A percentile compares a stretch with the other conserved stretches of the same genome.
phyloP scores from a whole-genome alignment of 768 basidiomycete genomes.

The Mycena maculata region DNA sequence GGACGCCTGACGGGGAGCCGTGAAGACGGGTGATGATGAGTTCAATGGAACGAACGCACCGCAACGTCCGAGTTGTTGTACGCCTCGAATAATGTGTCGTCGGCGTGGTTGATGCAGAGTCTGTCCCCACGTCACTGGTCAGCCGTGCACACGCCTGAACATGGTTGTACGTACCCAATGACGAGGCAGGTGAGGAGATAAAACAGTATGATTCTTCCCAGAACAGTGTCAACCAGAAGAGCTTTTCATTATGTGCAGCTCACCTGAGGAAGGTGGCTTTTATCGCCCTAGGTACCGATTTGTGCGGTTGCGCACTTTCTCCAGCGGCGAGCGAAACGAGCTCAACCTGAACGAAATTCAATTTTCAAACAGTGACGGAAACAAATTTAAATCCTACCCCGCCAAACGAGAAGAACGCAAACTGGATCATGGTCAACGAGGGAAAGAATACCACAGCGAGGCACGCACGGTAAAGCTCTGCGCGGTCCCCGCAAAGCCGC shows the following conservation, averaged over 20 bases:
- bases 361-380: not conserved
- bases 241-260: not conserved
- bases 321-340: constrained; percentile 80
- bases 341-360: constrained; percentile 51
- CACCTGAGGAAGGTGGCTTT: constrained; percentile 71
- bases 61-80: constrained; percentile 48
- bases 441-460: constrained; percentile 44
- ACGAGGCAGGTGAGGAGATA: constrained; percentile 73
- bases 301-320: constrained; percentile 72
- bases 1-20: constrained; percentile 49
- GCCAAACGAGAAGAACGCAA: constrained; percentile 76
- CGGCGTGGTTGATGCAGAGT: constrained; percentile 69
- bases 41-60: constrained; percentile 58
- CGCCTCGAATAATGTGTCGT: constrained; percentile 44
- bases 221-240: not conserved
- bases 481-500: constrained; percentile 24
- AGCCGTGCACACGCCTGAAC: not conserved
- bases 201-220: constrained; percentile 64
- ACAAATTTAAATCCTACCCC: constrained; percentile 46
- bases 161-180: constrained; percentile 53
- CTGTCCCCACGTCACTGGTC: not conserved
- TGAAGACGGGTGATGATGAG: constrained; percentile 11
- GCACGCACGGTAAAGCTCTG: constrained; percentile 31
- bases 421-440: constrained; percentile 66
- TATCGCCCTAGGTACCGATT: constrained; percentile 71